Evolutionary conservation across 2,329 filamentous ascomycete species (phyloP), one percentile per base, ranked within the genome.

Genomic region (Clonostachys rosea): DNA sequence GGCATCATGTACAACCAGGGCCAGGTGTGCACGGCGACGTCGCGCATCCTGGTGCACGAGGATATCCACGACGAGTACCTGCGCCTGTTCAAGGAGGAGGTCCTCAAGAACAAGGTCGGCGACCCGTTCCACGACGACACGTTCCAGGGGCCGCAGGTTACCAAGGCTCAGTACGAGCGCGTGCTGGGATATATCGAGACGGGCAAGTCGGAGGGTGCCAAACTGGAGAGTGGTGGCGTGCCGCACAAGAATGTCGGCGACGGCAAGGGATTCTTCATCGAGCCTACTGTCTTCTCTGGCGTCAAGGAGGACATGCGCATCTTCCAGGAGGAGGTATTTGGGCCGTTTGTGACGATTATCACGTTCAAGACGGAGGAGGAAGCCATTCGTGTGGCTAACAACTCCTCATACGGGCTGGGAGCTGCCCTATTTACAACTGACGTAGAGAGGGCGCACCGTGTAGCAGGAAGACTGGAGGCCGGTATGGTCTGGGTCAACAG

Each of bases 141-240:
- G 9, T 54, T 48, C 48, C 54, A 55, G 36, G 55, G 55, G 30
- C 54, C 54, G 5, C 54, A 55, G 58, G 78, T 85, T 46, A 80
- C 79, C 10, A 81, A 81, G 62, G 62, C 70, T 18, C 84, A 87
- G 57, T 82, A 79, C 55, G 81, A 86, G 42, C 70, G 78, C 14
- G 74, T 89, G 4, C 70, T 87, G 14, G 74, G 72, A 3, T 88
- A 84, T 62, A 79, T 88, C 46, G 74, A 86, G 13, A 24, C 40
- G 6, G 47, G 47, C 14, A 45, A 34, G 34, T 2, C 12, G 3
- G 42, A 45, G 42, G 87, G 86, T 14, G 84, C 86, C 1, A 86
- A 74, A 6, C n/a, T 41, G 47, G 43, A 51, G 47, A 8, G 46
- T 45, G 53, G 53, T 8, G 53, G 53, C 20, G 42, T 47, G 8